Conservation (phyloP, 2,329 filamentous ascomycete genomes). For the Talaromyces sp. region DNA sequence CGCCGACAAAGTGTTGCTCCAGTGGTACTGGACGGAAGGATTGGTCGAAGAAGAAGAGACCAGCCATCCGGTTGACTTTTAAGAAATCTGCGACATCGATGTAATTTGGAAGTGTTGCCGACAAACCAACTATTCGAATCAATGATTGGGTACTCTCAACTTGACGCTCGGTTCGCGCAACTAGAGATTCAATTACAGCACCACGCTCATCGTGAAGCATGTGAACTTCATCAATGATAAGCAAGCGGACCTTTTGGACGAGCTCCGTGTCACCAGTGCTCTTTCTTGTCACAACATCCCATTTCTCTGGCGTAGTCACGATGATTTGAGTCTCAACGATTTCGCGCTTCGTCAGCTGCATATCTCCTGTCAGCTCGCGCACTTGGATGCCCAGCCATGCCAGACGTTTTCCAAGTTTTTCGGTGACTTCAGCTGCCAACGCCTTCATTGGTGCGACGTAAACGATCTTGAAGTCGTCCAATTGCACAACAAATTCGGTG, state of each 20-base stretch:
- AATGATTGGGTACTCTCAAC: conserved; percentile 97
- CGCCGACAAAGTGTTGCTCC: conserved; percentile 95
- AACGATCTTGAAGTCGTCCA: conserved; percentile 93
- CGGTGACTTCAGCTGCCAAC: conserved; percentile 89
- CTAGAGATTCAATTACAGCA: conserved; percentile 90
- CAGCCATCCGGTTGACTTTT: conserved; percentile 87
- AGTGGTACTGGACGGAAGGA: conserved; percentile 94
- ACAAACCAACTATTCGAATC: conserved; percentile 92
- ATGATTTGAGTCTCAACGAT: conserved; percentile 97
- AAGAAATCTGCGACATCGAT: conserved; percentile 95
- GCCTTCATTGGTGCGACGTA: conserved; percentile 99
- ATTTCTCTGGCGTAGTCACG: conserved; percentile 97
- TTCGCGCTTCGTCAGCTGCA: conserved; percentile 96
- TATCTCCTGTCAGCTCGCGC: conserved; percentile 93
- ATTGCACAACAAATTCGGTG: conserved; percentile 73
- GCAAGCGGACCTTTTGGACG: conserved; percentile 89
- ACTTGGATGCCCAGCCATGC: conserved; percentile 91
- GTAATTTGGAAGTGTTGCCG: conserved; percentile 93
- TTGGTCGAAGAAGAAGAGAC: conserved; percentile 92
- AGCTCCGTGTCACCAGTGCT: conserved; percentile 95
- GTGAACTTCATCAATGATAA: conserved; percentile 98
- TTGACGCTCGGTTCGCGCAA: conserved; percentile 89
- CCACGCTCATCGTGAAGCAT: conserved; percentile 99
- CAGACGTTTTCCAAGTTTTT: conserved; percentile 85
- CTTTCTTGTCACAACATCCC: conserved; percentile 97